A percentile compares a stretch with the other conserved stretches of the same genome.
phyloP scores from a whole-genome alignment of 352 stramenopile species.

The Phytophthora pisi region DNA sequence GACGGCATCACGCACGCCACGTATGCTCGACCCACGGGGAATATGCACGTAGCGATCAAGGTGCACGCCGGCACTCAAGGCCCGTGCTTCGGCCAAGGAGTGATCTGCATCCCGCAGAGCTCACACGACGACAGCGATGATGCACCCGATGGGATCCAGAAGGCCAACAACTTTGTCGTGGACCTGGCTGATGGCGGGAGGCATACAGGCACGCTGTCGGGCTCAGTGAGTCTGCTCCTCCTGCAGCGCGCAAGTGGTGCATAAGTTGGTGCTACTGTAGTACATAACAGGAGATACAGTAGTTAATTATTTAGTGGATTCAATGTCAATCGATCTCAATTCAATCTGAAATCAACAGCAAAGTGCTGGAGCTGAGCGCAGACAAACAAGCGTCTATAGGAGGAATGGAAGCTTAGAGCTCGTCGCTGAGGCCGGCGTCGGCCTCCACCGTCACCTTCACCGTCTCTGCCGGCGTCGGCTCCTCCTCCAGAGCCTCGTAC shows the following conservation, averaged over 20 bases:
- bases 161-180: conserved; percentile 55
- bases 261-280: conserved; percentile 11
- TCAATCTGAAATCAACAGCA: conserved; percentile 27
- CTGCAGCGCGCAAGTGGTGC: conserved; percentile 34
- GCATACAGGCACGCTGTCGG: conserved; percentile 62
- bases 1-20: conserved; percentile 64
- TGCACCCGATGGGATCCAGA: conserved; percentile 22
- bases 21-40: conserved; percentile 51
- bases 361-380: conserved; percentile 8
- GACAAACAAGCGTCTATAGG: conserved; percentile 18
- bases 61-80: conserved; percentile 55
- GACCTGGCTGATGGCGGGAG: conserved; percentile 60
- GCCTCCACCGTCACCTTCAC: conserved; percentile 24
- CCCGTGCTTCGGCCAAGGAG: conserved; percentile 68
- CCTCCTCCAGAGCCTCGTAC: conserved; percentile 32
- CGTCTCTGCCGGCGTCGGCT: conserved; percentile 23
- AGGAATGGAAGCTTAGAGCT: conserved; percentile 36
- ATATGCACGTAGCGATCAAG: conserved; percentile 80
- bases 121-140: conserved; percentile 28
- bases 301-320: conserved; percentile 39
- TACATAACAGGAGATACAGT: conserved; percentile 3
- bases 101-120: conserved; percentile 61
- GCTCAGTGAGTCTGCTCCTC: conserved; percentile 45
- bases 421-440: conserved; percentile 30
- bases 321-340: conserved; percentile 37